These are phyloP conservation scores for Auxenochlorella protothecoides DNA, from an alignment of 139 green algal genomes.

Conservation along the genomic window DNA sequence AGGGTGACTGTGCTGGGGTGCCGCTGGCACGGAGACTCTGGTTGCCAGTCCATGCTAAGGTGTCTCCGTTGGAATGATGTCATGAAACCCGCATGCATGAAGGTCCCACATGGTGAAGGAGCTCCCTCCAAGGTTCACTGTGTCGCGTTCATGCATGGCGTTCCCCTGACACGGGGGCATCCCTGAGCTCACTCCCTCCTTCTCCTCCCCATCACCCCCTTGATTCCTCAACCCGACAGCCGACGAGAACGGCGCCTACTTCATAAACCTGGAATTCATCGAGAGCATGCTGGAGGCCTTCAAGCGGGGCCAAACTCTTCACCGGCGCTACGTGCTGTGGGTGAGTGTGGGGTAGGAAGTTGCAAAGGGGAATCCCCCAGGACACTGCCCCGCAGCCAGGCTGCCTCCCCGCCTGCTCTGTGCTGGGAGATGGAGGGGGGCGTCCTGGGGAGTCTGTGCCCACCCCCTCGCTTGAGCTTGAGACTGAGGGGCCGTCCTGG, in stretches of 20 bases:
- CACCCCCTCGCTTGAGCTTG: too few species aligned
- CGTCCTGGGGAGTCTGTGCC: not conserved
- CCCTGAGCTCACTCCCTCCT: too few species aligned
- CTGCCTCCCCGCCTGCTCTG: not conserved
- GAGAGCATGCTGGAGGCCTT: conserved; percentile 84
- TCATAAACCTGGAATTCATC: conserved; percentile 76
- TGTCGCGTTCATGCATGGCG: too few species aligned
- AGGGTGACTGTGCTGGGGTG: not conserved
- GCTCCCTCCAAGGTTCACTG: too few species aligned
- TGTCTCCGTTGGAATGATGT: too few species aligned
- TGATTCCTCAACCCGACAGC: conserved; percentile 21
- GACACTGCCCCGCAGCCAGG: not conserved
- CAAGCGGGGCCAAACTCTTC: conserved; percentile 70
- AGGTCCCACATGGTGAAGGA: not conserved
- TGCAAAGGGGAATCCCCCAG: not conserved
- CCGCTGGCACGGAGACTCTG: too few species aligned
- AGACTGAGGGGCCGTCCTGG: too few species aligned
- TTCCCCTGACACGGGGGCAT: too few species aligned
- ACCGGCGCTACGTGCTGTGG: conserved; percentile 57
- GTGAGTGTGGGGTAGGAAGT: conserved; percentile 38
- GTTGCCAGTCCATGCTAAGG: too few species aligned
- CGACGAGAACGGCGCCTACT: conserved; percentile 42
- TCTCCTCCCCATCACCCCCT: too few species aligned
- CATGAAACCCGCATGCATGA: too few species aligned
- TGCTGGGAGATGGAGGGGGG: not conserved